Percentiles rank a stretch among this genome's conserved stretches.
These are phyloP conservation scores for Coemansia sp. DNA, from an alignment of 192 early-diverging fungal genomes.

Conservation along the genomic window DNA sequence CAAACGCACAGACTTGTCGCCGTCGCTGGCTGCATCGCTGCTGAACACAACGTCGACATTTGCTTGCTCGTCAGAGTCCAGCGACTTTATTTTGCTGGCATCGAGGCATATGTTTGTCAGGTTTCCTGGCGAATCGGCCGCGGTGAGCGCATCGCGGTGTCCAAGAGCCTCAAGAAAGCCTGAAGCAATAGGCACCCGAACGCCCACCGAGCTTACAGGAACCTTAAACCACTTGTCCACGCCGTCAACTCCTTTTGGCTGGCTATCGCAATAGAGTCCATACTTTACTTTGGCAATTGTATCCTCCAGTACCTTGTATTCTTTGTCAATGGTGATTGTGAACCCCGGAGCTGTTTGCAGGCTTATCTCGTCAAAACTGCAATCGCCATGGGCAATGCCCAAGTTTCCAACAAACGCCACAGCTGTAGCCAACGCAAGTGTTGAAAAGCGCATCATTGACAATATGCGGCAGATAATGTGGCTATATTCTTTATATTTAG, in stretches of 20 bases:
- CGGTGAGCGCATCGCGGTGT: constrained; percentile 17
- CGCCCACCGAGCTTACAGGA: constrained; percentile 37
- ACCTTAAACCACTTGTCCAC: constrained; percentile 53
- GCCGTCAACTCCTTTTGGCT: constrained; percentile 26
- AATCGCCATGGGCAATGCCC: constrained; percentile 17
- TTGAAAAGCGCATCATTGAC: neutral
- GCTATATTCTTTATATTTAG: neutral
- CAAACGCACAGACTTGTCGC: constrained; percentile 25
- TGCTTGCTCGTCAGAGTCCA: constrained; percentile 8
- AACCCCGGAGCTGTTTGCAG: constrained; percentile 40
- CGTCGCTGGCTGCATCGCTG: constrained; percentile 28
- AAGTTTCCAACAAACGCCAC: constrained; percentile 10
- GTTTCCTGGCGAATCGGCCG: constrained; percentile 18
- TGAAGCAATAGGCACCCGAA: constrained; percentile 30
- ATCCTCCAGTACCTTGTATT: constrained; percentile 54
- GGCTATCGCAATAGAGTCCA: constrained; percentile 47
- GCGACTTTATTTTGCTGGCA: constrained; percentile 21
- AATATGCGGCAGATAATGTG: neutral
- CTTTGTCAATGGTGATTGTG: constrained; percentile 37
- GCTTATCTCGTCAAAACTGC: constrained; percentile 31
- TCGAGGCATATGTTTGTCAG: constrained; percentile 47
- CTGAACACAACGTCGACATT: constrained; percentile 35
- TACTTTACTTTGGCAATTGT: constrained; percentile 28
- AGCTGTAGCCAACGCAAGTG: neutral
- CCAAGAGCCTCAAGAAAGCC: constrained; percentile 50